Evolutionary conservation across 208 protist genomes (phyloP).

Genomic region (Naegleria gruberi): DNA sequence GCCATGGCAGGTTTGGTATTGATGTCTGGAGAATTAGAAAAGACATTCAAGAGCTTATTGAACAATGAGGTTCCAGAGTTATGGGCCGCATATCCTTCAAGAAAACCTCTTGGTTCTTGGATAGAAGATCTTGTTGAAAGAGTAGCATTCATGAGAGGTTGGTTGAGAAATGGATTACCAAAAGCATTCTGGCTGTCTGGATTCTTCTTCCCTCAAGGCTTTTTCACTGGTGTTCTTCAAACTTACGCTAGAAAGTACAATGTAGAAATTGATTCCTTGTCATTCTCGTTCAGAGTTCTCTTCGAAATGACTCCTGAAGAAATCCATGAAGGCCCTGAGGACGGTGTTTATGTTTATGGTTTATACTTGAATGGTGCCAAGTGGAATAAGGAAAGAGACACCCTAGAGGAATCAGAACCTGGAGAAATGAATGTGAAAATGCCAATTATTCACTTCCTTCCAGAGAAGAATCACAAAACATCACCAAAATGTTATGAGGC

Average conservation of each 20-base stretch:
- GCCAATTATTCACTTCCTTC: conserved; percentile 86
- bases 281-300: conserved; percentile 79
- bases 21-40: conserved; percentile 85
- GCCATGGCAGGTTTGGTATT: conserved; percentile 91
- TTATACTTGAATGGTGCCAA: conserved; percentile 90
- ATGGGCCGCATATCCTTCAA: conserved; percentile 89
- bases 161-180: conserved; percentile 82
- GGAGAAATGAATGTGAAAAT: conserved; percentile 72
- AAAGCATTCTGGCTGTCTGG: conserved; percentile 84
- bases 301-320: conserved; percentile 44
- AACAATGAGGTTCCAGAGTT: conserved; percentile 83
- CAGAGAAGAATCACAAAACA: conserved; percentile 73
- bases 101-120: conserved; percentile 92
- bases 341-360: conserved; percentile 91
- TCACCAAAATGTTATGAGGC: conserved; percentile 57
- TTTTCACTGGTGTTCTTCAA: conserved; percentile 91
- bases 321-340: conserved; percentile 51
- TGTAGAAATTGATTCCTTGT: conserved; percentile 89
- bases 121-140: conserved; percentile 83
- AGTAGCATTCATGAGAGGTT: conserved; percentile 82
- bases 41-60: conserved; percentile 88
- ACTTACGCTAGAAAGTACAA: conserved; percentile 83
- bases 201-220: conserved; percentile 97
- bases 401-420: conserved; percentile 75
- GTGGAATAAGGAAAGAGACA: conserved; percentile 64